Base-by-base conservation (phyloP, 1,284 basidiomycete genomes). In the Ganoderma sp. region DNA sequence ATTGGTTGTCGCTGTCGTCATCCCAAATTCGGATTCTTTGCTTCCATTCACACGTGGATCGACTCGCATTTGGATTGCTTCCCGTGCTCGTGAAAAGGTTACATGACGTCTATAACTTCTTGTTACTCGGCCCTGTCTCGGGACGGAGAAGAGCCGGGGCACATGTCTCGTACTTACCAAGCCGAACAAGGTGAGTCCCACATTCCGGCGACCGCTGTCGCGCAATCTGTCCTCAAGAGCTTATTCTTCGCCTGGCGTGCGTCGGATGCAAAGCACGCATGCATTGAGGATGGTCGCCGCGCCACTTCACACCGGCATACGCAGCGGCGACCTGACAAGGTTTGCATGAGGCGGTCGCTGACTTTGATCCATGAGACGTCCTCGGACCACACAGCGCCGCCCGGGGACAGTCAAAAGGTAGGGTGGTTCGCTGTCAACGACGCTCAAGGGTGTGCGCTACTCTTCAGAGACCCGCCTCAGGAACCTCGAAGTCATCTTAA, bases 391-490 rank as follows among this genome's bases (percentile, higher is more conserved):
- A n/a, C 12, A 60, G 39, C 37, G 58, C 41, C 42, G 9, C 22
- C 22, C 22, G 22, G 17, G 25, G 39, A 28, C 41, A 41, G 25
- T 60, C 39, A 42, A 25, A 58, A 60, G 37, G 58, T 25, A 39
- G 19, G 19, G 8, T 60, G 58, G 58, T 60, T 41, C 39, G 37
- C 58, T 42, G 58, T 60, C 58, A 25, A 60, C 39, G 6, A 60
- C 14, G 25, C 58, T 60, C 22, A 41, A 60, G 41, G 22, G 41
- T 42, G 39, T 39, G 12, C 39, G 22, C 41, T 60, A 60, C 39
- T 14, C 37, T 22, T 25, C 58, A 60, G 37, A 41, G 22, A 42
- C 58, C 22, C 28, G 10, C 22, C 39, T 25, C 8, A 5, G 25
- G 9, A 28, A 39, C 57, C 39, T 41, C n/a, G 58, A 56, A 56